Base-by-base conservation (phyloP, 2,329 filamentous ascomycete genomes). In the Diplodia corticola region DNA sequence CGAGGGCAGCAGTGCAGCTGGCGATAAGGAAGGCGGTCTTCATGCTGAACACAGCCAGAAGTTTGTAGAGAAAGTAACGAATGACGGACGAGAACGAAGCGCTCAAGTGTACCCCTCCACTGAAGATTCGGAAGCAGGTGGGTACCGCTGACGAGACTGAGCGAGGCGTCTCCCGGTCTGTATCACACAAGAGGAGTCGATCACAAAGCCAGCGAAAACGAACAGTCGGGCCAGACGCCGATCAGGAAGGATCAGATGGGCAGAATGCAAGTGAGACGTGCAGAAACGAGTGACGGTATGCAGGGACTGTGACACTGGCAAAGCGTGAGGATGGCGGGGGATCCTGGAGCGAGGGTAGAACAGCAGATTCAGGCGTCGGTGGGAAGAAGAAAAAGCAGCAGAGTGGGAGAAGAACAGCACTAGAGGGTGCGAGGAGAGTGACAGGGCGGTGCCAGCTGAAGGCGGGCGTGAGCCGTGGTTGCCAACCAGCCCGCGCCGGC, bases 241-340 rank as follows among this genome's bases (percentile, higher is more conserved):
- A 61, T 61, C 57, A 26, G 57, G 24, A 44, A 10, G 54, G 17
- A 28, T 37, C 54, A 46, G 37, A 46, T n/a, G 22, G 26, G 15
- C 54, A 28, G 37, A 22, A 60, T 48, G 55, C 24, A 48, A 17
- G 20, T 46, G 15, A 24, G 55, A 48, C 24, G 55, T 44, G 57
- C 57, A 61, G 57, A 61, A 61, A 61, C 57, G 57, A 61, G 33
- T 10, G 57, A 49, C 57, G 40, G 37, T 26, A 60, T 60, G 55
- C 55, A 60, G 55, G 55, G 55, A 60, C 55, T 20, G 55, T 60
- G 22, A 24, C 55, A 60, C 55, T 33, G 37, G 4, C 46, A 60
- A 59, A 9, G 55, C 55, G 33, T 48, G 55, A 60, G 30, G 55
- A 20, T 7, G 24, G 24, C 22, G 54, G 22, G 49, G 4, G 53